A percentile compares a stretch with the other conserved stretches of the same genome.
These are phyloP conservation scores for Aspergillus sparsus DNA, from an alignment of 495 filamentous ascomycete genomes.

Conservation along the genomic window DNA sequence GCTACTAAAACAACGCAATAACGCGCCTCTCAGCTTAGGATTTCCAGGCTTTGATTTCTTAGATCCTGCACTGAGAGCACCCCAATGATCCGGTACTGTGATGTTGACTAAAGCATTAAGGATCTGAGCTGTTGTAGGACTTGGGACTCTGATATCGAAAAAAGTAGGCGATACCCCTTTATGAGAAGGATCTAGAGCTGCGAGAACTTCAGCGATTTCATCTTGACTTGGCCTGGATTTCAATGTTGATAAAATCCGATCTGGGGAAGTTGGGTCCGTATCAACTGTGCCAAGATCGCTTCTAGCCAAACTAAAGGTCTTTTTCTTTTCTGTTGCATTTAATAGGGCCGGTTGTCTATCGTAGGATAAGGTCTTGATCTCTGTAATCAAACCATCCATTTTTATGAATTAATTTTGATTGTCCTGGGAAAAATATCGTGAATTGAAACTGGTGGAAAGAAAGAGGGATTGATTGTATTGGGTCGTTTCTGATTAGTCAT, in stretches of 20 bases:
- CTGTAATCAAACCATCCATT: slow-evolving; percentile 49
- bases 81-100: slow-evolving; percentile 78
- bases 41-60: slow-evolving; percentile 31
- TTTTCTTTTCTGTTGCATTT: slow-evolving; percentile 20
- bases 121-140: slow-evolving; percentile 67
- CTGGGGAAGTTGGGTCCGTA: slow-evolving; percentile 44
- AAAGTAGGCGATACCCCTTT: slow-evolving; percentile 30
- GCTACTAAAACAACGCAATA: slow-evolving; percentile 71
- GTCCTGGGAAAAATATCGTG: slow-evolving; percentile 13
- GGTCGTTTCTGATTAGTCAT: slow-evolving; percentile 12
- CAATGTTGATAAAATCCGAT: slow-evolving; percentile 64
- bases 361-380: slow-evolving; percentile 40
- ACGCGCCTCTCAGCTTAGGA: slow-evolving; percentile 37
- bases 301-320: slow-evolving; percentile 12
- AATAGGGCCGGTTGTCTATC: slow-evolving; percentile 26
- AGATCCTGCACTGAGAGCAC: slow-evolving; percentile 51
- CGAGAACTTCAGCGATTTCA: slow-evolving; percentile 53
- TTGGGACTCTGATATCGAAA: slow-evolving; percentile 64
- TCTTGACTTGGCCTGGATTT: slow-evolving; percentile 63
- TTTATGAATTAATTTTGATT: slow-evolving; percentile 12
- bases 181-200: slow-evolving; percentile 51
- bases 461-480: too few relatives aligned
- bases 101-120: slow-evolving; percentile 66
- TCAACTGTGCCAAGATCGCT: slow-evolving; percentile 16
- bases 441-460: slow-evolving; percentile 13